These are phyloP conservation scores for Auricularia cornea DNA, from an alignment of 768 basidiomycete species.

Conservation along the genomic window DNA sequence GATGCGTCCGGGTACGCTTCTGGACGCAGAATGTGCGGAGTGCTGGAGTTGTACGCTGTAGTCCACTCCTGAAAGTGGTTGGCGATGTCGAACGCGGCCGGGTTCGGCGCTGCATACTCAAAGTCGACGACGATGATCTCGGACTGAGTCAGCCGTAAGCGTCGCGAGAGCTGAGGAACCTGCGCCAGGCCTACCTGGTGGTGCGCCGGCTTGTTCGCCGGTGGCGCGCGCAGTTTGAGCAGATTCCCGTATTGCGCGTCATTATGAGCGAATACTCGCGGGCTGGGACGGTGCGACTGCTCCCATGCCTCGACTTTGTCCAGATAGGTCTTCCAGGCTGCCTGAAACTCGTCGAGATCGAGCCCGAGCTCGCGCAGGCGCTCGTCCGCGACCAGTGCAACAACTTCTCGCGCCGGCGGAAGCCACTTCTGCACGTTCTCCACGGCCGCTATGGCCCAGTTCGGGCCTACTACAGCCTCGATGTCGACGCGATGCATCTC, in stretches of 20 bases:
- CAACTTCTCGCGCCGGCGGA: constrained; percentile 60
- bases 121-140: constrained; percentile 96
- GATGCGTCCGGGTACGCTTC: constrained; percentile 61
- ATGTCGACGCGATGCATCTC: constrained; percentile 93
- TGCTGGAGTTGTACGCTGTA: constrained; percentile 70
- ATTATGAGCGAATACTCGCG: constrained; percentile 81
- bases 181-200: constrained; percentile 46
- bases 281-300: constrained; percentile 47
- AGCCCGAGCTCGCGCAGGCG: constrained; percentile 36
- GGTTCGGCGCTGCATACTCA: constrained; percentile 91
- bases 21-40: constrained; percentile 57
- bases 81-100: constrained; percentile 90
- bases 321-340: constrained; percentile 61
- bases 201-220: constrained; percentile 58
- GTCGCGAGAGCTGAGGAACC: neutral
- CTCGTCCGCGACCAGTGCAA: constrained; percentile 44
- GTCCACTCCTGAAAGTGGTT: constrained; percentile 99
- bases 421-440: constrained; percentile 70
- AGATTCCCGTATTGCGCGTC: constrained; percentile 96
- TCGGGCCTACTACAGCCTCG: constrained; percentile 46
- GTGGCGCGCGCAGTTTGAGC: constrained; percentile 53
- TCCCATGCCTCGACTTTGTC: constrained; percentile 60
- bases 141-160: neutral
- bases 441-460: constrained; percentile 51
- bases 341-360: constrained; percentile 54